Percentiles rank a stretch among this genome's conserved stretches.
phyloP scores from a whole-genome alignment of 23 red algal species.

The Gracilaria gracilis region DNA sequence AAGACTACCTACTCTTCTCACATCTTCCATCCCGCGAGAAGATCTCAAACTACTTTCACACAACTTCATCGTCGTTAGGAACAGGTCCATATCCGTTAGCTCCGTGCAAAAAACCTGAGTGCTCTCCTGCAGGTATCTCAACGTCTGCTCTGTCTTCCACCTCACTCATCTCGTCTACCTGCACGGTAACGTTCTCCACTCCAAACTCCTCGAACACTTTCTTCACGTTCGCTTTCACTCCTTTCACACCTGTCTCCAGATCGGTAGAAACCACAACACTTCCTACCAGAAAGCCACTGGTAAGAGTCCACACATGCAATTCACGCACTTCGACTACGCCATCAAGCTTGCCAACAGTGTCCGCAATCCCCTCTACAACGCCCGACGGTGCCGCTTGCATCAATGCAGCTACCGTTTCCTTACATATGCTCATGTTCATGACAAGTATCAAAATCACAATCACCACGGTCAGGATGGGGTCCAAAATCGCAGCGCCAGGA shows the following conservation, averaged over 20 bases:
- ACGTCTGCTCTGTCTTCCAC: neutral
- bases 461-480: constrained; percentile 64
- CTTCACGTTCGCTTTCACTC: constrained; percentile 18
- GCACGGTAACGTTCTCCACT: constrained; percentile 44
- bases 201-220: constrained; percentile 43
- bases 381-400: constrained; percentile 56
- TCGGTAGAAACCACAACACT: constrained; percentile 49
- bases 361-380: constrained; percentile 24
- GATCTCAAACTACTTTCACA: neutral
- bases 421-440: constrained; percentile 55
- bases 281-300: constrained; percentile 42
- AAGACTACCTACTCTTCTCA: too few species aligned
- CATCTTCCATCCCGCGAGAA: too few species aligned
- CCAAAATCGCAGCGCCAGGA: constrained; percentile 31
- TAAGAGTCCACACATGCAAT: constrained; percentile 75
- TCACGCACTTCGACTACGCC: constrained; percentile 32
- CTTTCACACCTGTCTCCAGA: neutral
- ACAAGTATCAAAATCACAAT: constrained; percentile 58
- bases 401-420: constrained; percentile 50
- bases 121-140: constrained; percentile 15
- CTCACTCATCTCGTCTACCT: constrained; percentile 9
- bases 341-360: constrained; percentile 1
- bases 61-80: constrained; percentile 6
- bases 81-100: constrained; percentile 25
- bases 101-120: neutral